Evolutionary conservation across 2,329 filamentous ascomycete species (phyloP).

Genomic region (Cryoendolithus antarcticus): DNA sequence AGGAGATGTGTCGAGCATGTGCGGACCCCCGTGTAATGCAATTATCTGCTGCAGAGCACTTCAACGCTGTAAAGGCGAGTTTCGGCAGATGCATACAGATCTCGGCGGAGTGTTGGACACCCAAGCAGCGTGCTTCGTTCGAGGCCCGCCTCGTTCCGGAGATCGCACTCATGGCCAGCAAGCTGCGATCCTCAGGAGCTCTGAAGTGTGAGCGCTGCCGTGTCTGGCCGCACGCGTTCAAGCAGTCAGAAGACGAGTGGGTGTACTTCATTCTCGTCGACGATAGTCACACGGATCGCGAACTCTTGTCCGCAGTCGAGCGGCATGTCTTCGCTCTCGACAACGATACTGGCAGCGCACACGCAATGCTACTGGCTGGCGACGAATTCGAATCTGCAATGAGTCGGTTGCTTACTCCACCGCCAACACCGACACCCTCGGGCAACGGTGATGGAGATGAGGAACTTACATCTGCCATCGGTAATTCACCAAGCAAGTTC

Average conservation of each 20-base stretch:
- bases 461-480: neutral
- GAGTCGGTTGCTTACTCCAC: neutral
- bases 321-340: too few species aligned
- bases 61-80: neutral
- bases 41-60: neutral
- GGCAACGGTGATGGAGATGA: too few species aligned
- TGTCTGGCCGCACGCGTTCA: constrained; percentile 3
- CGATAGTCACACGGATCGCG: too few species aligned
- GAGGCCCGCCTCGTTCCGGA: neutral
- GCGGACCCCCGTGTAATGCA: neutral
- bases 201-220: neutral
- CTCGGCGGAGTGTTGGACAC: constrained; percentile 3
- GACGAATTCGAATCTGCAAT: too few species aligned
- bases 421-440: neutral
- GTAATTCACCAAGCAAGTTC: constrained; percentile 1
- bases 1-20: neutral
- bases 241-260: constrained; percentile 3
- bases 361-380: too few species aligned
- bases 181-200: neutral
- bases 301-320: too few species aligned
- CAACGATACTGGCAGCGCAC: too few species aligned
- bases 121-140: constrained; percentile 1
- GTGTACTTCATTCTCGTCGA: constrained; percentile 1
- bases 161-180: neutral
- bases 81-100: neutral